Conservation (phyloP, 441 rosid genomes). For the Francoa sonchifolia region DNA sequence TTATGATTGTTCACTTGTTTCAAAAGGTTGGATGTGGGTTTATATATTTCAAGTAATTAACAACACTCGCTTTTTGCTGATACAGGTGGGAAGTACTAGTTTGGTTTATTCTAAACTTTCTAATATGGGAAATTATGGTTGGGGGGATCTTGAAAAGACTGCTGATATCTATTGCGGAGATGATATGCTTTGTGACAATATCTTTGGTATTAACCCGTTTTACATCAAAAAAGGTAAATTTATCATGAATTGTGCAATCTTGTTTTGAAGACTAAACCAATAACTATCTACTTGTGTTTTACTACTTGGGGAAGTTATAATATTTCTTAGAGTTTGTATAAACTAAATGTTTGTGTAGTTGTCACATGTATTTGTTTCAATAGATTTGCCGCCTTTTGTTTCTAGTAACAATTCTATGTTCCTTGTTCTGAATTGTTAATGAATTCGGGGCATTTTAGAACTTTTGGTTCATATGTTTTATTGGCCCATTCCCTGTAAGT, state of each 20-base stretch:
- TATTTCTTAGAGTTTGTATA: too few relatives aligned
- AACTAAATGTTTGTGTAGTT: too few relatives aligned
- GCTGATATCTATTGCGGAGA: conserved; percentile 22
- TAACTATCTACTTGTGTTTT: too few relatives aligned
- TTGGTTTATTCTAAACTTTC: conserved; percentile 26
- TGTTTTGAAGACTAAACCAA: conserved; percentile 1
- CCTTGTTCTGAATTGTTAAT: too few relatives aligned
- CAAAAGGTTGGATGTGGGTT: neutral
- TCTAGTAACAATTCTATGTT: too few relatives aligned
- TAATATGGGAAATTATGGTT: conserved; percentile 63
- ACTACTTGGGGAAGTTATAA: too few relatives aligned
- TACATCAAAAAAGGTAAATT: conserved; percentile 65
- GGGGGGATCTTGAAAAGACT: conserved; percentile 47
- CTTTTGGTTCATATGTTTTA: too few relatives aligned
- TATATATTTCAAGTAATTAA: conserved; percentile 2
- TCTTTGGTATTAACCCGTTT: conserved; percentile 74
- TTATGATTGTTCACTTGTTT: too few relatives aligned
- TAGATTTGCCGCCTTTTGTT: too few relatives aligned
- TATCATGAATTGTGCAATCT: conserved; percentile 1
- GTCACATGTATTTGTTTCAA: too few relatives aligned
- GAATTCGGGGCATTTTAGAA: too few relatives aligned
- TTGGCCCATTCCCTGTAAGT: too few relatives aligned
- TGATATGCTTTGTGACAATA: conserved; percentile 36
- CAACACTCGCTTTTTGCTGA: conserved; percentile 15
- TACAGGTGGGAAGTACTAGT: conserved; percentile 31